phyloP scores from a whole-genome alignment of 2,329 filamentous ascomycete genomes.

The Venturia aucupariae region DNA sequence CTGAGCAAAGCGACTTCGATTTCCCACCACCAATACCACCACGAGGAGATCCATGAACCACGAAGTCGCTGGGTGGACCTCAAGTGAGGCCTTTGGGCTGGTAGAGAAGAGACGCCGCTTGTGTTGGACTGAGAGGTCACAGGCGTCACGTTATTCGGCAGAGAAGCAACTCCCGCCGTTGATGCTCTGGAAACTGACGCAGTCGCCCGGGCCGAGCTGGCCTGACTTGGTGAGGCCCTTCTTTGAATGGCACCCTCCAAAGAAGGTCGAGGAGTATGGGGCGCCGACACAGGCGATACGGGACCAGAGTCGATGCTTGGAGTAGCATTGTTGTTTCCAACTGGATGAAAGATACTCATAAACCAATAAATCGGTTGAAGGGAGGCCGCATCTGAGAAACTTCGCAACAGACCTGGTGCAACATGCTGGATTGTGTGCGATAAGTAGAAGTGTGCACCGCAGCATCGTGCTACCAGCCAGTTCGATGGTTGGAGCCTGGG shows the following conservation, averaged over 20 bases:
- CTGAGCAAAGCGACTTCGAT: slow-evolving; percentile 1
- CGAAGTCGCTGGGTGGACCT: background rate
- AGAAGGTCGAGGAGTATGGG: background rate
- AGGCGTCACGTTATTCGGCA: background rate
- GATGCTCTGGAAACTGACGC: background rate
- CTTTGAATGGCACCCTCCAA: background rate
- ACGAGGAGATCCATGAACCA: background rate
- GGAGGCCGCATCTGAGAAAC: background rate
- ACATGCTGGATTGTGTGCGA: no score
- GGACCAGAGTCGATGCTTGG: background rate
- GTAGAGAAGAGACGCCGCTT: background rate
- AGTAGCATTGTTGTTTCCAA: background rate
- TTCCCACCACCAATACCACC: slow-evolving; percentile 13
- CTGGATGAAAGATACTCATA: background rate
- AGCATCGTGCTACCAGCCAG: no score
- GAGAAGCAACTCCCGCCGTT: background rate
- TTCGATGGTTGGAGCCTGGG: no score
- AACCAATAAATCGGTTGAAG: background rate
- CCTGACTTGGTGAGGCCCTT: background rate
- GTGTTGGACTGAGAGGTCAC: background rate
- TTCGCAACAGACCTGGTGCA: no score
- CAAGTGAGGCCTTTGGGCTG: background rate
- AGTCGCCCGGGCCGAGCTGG: background rate
- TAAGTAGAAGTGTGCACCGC: no score
- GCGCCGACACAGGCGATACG: background rate